Percentiles rank a stretch among this genome's conserved stretches.
Conservation (phyloP, 2,329 filamentous ascomycete genomes). For the Botrytis tulipae region DNA sequence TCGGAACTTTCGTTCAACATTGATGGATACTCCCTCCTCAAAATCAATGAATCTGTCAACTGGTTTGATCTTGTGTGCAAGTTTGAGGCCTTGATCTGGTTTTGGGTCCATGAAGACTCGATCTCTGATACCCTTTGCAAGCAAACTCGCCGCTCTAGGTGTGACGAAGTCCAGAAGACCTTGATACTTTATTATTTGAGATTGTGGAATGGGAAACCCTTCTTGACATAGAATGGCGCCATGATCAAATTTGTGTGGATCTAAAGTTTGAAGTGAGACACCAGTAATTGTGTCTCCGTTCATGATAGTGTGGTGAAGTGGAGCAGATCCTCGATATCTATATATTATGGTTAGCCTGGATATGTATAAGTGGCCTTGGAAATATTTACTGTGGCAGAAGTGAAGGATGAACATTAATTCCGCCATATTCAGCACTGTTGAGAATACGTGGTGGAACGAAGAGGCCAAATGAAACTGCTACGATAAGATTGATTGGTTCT, state of each 20-base stretch:
- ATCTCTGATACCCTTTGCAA: slow-evolving; percentile 62
- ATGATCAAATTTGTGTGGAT: slow-evolving; percentile 73
- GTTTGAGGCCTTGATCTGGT: slow-evolving; percentile 40
- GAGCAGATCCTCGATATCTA: slow-evolving; percentile 80
- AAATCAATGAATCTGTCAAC: slow-evolving; percentile 64
- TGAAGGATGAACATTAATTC: slow-evolving; percentile 91
- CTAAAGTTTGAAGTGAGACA: slow-evolving; percentile 82
- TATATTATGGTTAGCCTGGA: background rate
- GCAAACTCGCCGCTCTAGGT: slow-evolving; percentile 64
- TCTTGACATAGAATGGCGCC: slow-evolving; percentile 74
- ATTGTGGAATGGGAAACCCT: slow-evolving; percentile 52
- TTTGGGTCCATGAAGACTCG: slow-evolving; percentile 64
- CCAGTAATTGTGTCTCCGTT: slow-evolving; percentile 61
- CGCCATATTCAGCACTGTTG: slow-evolving; percentile 69
- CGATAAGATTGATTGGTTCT: slow-evolving; percentile 67
- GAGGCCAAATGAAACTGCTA: slow-evolving; percentile 92
- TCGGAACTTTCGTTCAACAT: slow-evolving; percentile 54
- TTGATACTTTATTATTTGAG: slow-evolving; percentile 46
- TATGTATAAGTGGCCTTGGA: background rate
- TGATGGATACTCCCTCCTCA: slow-evolving; percentile 49
- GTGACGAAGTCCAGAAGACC: slow-evolving; percentile 57
- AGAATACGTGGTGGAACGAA: slow-evolving; percentile 80
- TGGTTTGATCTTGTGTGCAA: slow-evolving; percentile 73
- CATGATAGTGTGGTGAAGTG: slow-evolving; percentile 81
- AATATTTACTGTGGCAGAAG: slow-evolving; percentile 71